phyloP scores from a whole-genome alignment of 495 filamentous ascomycete genomes.

The Lindgomyces ingoldianus region DNA sequence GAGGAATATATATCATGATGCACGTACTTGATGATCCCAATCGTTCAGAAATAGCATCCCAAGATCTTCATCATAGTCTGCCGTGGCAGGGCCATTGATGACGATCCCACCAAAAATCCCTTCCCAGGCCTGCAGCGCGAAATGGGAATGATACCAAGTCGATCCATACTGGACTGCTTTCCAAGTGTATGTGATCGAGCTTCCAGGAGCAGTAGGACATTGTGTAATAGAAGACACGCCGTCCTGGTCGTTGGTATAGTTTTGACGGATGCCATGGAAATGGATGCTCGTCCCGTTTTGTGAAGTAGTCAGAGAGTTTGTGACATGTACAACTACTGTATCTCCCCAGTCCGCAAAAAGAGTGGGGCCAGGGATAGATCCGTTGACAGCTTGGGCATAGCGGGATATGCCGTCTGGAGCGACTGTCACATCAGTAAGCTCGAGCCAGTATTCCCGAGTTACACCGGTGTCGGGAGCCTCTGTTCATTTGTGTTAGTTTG shows the following conservation, averaged over 20 bases:
- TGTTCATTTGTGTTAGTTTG: no score
- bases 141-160: constrained; percentile 48
- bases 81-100: constrained; percentile 53
- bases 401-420: constrained; percentile 54
- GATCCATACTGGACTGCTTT: constrained; percentile 40
- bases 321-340: constrained; percentile 36
- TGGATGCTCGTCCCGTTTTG: constrained; percentile 47
- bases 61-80: constrained; percentile 55
- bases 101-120: constrained; percentile 45
- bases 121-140: constrained; percentile 44
- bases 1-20: not conserved
- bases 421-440: constrained; percentile 49
- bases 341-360: constrained; percentile 41
- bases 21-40: constrained; percentile 45
- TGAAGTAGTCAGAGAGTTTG: constrained; percentile 39
- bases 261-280: constrained; percentile 52
- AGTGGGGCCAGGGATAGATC: constrained; percentile 33
- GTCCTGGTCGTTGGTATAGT: constrained; percentile 51
- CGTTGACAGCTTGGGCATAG: constrained; percentile 40
- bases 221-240: constrained; percentile 51
- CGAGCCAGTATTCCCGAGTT: constrained; percentile 47
- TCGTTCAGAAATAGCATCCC: constrained; percentile 54
- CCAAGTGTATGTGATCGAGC: constrained; percentile 44
- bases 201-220: constrained; percentile 47
- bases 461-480: constrained; percentile 27